These are phyloP conservation scores for Hymenoscyphus linearis DNA, from an alignment of 2,329 filamentous ascomycete species.

Conservation along the genomic window DNA sequence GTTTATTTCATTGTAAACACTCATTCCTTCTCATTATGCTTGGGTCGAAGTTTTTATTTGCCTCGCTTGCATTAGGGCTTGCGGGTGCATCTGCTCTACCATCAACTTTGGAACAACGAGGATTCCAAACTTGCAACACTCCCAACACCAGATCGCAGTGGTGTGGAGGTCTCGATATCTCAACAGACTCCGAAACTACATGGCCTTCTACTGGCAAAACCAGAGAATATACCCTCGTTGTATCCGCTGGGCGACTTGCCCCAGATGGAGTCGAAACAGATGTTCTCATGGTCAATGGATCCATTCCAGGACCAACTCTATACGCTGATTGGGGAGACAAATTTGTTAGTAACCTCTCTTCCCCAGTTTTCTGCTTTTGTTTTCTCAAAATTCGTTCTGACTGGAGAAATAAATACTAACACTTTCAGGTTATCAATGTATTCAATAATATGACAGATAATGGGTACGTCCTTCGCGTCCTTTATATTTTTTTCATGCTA, in stretches of 20 bases:
- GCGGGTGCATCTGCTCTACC: background rate
- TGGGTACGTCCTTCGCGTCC: slow-evolving; percentile 15
- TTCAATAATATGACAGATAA: slow-evolving; percentile 58
- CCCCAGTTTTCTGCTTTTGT: background rate
- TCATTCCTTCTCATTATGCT: background rate
- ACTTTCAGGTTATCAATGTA: slow-evolving; percentile 49
- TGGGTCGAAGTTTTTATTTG: background rate
- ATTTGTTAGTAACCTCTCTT: slow-evolving; percentile 29
- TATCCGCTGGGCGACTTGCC: slow-evolving; percentile 17
- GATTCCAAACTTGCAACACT: background rate
- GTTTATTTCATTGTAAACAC: background rate
- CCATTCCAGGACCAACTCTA: slow-evolving; percentile 29
- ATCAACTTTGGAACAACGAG: background rate
- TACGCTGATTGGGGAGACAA: slow-evolving; percentile 28
- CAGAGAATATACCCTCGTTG: slow-evolving; percentile 11
- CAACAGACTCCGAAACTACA: background rate
- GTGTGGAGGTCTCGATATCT: background rate
- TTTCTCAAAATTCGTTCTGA: too few species aligned
- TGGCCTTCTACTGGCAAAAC: slow-evolving; percentile 10
- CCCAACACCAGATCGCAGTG: background rate
- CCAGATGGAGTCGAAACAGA: slow-evolving; percentile 42
- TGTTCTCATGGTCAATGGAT: slow-evolving; percentile 40
- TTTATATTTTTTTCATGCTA: slow-evolving; percentile 27
- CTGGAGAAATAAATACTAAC: background rate
- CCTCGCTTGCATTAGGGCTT: background rate